These are phyloP conservation scores for Xylaria longipes DNA, from an alignment of 495 filamentous ascomycete genomes.

Conservation along the genomic window DNA sequence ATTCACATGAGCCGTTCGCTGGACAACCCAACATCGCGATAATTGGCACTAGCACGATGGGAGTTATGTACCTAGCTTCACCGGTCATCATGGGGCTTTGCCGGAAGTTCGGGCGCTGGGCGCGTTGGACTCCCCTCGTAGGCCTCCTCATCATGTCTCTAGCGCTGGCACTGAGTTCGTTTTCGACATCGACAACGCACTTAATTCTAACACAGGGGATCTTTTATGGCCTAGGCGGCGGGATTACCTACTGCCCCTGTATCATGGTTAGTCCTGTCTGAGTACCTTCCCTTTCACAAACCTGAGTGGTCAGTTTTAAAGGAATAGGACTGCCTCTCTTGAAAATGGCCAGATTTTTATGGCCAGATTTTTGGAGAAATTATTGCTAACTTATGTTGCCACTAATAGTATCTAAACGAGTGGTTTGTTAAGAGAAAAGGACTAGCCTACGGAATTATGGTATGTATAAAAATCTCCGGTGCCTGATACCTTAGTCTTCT, in stretches of 20 bases:
- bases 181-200: conserved; percentile 51
- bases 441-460: conserved; percentile 62
- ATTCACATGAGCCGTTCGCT: conserved; percentile 48
- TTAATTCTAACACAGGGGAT: conserved; percentile 63
- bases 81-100: conserved; percentile 49
- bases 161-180: conserved; percentile 53
- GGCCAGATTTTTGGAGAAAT: background rate
- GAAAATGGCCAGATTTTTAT: no score
- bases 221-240: conserved; percentile 57
- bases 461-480: no score
- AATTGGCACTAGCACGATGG: conserved; percentile 49
- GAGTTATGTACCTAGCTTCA: conserved; percentile 59
- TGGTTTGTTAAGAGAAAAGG: conserved; percentile 63
- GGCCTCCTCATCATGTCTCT: conserved; percentile 50
- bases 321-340: no score
- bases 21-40: conserved; percentile 48
- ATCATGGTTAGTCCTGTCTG: conserved; percentile 39
- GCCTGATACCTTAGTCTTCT: no score
- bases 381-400: conserved; percentile 1
- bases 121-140: conserved; percentile 42
- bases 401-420: conserved; percentile 57
- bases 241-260: conserved; percentile 55
- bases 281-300: background rate
- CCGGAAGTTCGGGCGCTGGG: conserved; percentile 36
- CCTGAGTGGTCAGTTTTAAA: background rate